These are phyloP conservation scores for Lachancea sp. DNA, from an alignment of 805 yeast genomes.

Conservation along the genomic window DNA sequence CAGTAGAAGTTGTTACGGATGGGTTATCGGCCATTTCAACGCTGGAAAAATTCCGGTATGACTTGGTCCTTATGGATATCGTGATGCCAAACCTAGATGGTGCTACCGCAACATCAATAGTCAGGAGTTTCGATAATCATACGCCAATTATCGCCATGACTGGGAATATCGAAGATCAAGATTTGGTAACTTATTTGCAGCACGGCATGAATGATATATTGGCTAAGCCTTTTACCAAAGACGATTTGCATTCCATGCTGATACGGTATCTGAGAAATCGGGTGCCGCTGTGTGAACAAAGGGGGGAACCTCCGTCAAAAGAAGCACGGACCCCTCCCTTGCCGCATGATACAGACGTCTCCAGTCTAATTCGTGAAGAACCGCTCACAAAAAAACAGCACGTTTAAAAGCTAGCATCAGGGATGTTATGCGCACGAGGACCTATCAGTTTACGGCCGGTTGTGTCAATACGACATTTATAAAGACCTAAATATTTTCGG, in stretches of 20 bases:
- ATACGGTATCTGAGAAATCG: slow-evolving; percentile 61
- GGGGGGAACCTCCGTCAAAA: slow-evolving; percentile 8
- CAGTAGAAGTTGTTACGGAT: slow-evolving; percentile 87
- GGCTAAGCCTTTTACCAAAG: slow-evolving; percentile 90
- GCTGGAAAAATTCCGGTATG: slow-evolving; percentile 64
- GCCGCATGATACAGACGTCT: slow-evolving; percentile 3
- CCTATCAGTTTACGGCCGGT: background rate
- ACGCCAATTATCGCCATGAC: slow-evolving; percentile 96
- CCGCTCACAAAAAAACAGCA: slow-evolving; percentile 25
- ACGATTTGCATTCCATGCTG: slow-evolving; percentile 70
- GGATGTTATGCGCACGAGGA: background rate
- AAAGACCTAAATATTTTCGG: background rate
- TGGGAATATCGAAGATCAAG: slow-evolving; percentile 78
- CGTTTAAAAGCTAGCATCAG: slow-evolving; percentile 11
- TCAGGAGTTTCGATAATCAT: slow-evolving; percentile 72
- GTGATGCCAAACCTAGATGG: slow-evolving; percentile 88
- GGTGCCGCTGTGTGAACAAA: slow-evolving; percentile 33
- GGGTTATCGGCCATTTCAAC: slow-evolving; percentile 83
- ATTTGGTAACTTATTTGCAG: slow-evolving; percentile 68
- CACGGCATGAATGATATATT: slow-evolving; percentile 91
- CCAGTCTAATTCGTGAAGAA: slow-evolving; percentile 12
- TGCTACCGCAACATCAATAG: slow-evolving; percentile 84
- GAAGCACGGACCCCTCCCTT: slow-evolving; percentile 7
- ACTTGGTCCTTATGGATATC: slow-evolving; percentile 77
- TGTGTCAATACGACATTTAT: background rate